These are phyloP conservation scores for Leptoxyphium fumago DNA, from an alignment of 2,329 filamentous ascomycete species.

Conservation along the genomic window DNA sequence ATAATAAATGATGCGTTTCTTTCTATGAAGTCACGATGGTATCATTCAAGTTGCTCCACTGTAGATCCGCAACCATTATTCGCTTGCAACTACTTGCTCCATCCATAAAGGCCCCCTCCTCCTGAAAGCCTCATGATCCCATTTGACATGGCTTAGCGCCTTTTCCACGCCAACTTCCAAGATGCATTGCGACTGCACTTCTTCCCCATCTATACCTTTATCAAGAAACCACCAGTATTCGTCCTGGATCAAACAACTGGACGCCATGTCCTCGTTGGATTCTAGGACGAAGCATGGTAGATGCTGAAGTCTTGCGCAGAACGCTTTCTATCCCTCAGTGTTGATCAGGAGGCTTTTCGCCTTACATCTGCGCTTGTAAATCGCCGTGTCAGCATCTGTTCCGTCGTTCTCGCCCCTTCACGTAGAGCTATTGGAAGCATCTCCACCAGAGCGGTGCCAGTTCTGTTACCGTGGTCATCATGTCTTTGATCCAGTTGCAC, in stretches of 20 bases:
- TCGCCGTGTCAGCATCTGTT: slow-evolving; percentile 2
- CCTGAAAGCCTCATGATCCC: slow-evolving; percentile 32
- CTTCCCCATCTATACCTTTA: slow-evolving; percentile 19
- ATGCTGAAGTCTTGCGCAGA: slow-evolving; percentile 31
- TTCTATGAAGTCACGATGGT: too few species aligned
- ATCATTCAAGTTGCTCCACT: too few species aligned
- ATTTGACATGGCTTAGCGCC: slow-evolving; percentile 31
- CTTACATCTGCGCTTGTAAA: slow-evolving; percentile 15
- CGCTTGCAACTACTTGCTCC: slow-evolving; percentile 15
- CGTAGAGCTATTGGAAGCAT: slow-evolving; percentile 39
- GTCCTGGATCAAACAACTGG: slow-evolving; percentile 37
- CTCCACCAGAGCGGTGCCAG: slow-evolving; percentile 41
- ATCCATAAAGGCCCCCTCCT: slow-evolving; percentile 37
- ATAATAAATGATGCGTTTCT: too few species aligned
- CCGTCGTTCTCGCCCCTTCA: slow-evolving; percentile 40
- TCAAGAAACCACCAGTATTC: slow-evolving; percentile 39
- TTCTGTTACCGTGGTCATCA: slow-evolving; percentile 18
- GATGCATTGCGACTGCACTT: slow-evolving; percentile 22
- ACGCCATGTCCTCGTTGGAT: slow-evolving; percentile 36
- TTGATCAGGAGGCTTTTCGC: slow-evolving; percentile 32
- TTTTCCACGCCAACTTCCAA: slow-evolving; percentile 33
- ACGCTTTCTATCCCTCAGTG: slow-evolving; percentile 31
- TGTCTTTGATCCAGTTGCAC: slow-evolving; percentile 35
- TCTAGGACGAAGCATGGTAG: slow-evolving; percentile 34
- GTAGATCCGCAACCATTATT: too few species aligned